Percentiles rank a stretch among this genome's conserved stretches.
Conservation (phyloP, 139 green algal species). For the Chlamydomonas applanata region DNA sequence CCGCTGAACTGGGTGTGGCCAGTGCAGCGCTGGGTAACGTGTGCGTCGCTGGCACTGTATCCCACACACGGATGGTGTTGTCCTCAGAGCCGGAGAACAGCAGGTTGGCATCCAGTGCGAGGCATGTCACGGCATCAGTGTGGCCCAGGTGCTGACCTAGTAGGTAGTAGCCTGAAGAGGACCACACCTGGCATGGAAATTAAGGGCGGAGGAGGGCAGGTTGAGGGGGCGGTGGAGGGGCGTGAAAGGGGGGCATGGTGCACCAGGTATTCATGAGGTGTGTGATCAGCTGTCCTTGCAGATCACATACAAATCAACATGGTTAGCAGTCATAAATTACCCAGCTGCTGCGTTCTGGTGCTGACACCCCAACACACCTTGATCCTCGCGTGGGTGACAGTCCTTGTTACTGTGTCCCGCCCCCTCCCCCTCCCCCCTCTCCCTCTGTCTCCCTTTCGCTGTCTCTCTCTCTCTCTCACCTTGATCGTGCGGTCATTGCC, state of each 20-base stretch:
- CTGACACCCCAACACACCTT: no score
- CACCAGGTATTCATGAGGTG: no score
- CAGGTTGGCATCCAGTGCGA: slow-evolving; percentile 66
- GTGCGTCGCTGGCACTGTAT: slow-evolving; percentile 38
- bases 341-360: no score
- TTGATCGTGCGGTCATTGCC: slow-evolving; percentile 57
- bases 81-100: slow-evolving; percentile 64
- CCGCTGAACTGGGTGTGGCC: background rate
- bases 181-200: slow-evolving; percentile 35
- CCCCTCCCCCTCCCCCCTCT: no score
- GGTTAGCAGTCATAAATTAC: no score
- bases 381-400: no score
- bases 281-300: no score
- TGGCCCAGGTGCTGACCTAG: slow-evolving; percentile 60
- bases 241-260: no score
- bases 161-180: slow-evolving; percentile 32
- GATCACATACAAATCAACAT: no score
- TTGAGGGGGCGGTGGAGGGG: background rate
- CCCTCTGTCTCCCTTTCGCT: no score
- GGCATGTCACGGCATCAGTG: slow-evolving; percentile 54
- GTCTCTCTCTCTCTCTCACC: no score
- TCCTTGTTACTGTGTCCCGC: no score
- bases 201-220: background rate
- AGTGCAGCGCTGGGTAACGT: background rate
- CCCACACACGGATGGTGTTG: slow-evolving; percentile 53